Evolutionary conservation across 257 asterid genomes (phyloP).

Genomic region (Rubia yunnanensis): DNA sequence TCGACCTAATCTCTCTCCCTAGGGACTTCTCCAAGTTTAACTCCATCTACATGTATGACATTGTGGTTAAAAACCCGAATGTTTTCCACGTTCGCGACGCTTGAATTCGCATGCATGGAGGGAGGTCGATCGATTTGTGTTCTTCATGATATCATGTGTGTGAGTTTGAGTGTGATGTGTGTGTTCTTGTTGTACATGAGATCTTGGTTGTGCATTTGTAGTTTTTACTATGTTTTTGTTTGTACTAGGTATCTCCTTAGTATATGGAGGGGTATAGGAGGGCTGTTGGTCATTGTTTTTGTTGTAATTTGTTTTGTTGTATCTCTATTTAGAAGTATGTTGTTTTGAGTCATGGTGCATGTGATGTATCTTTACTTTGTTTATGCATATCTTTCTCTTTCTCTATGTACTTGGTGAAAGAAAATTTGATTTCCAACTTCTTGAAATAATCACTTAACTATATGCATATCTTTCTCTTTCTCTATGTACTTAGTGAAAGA

Average conservation of each 20-base stretch:
- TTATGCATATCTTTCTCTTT: not conserved
- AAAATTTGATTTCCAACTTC: too few species aligned
- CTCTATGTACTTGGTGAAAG: too few species aligned
- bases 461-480: not conserved
- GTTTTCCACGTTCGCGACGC: slow-evolving; percentile 73
- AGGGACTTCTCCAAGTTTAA: slow-evolving; percentile 57
- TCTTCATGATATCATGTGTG: not conserved
- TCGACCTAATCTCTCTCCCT: slow-evolving; percentile 78
- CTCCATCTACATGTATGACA: slow-evolving; percentile 79
- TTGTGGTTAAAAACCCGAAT: slow-evolving; percentile 83
- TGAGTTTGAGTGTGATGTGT: not conserved
- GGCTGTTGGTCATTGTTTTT: not conserved
- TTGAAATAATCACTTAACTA: too few species aligned
- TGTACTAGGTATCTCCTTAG: not conserved
- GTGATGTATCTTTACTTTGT: not conserved
- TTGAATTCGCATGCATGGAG: slow-evolving; percentile 1
- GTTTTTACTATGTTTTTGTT: too few species aligned
- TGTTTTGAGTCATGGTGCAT: not conserved
- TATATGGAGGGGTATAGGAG: not conserved
- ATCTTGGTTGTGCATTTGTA: not conserved
- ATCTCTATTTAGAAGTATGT: not conserved
- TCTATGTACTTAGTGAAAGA: too few species aligned
- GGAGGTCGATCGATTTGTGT: not conserved
- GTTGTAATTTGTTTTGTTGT: not conserved
- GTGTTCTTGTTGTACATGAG: not conserved